Conservation (phyloP, 164 flowering plant species). For the Nelumbo lutea region DNA sequence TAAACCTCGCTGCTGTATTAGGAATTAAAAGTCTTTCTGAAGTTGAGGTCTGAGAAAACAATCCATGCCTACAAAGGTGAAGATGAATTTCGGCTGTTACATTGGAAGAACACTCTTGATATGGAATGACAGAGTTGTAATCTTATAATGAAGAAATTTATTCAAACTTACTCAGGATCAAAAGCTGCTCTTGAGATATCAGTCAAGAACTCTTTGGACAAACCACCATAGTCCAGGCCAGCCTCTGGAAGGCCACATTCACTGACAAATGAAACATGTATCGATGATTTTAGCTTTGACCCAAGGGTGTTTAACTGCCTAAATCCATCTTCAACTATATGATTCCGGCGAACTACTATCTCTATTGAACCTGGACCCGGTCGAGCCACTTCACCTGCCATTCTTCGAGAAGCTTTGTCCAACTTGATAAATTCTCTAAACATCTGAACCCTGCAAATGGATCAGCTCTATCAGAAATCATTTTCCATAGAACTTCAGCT, state of each 20-base stretch:
- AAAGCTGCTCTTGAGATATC: constrained; percentile 87
- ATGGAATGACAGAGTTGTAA: constrained; percentile 1
- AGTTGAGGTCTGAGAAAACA: constrained; percentile 81
- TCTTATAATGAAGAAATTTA: not conserved
- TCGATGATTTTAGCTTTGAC: constrained; percentile 68
- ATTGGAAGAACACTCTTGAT: not conserved
- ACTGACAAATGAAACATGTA: constrained; percentile 95
- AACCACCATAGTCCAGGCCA: constrained; percentile 97
- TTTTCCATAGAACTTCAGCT: not conserved
- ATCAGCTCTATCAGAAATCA: constrained; percentile 3
- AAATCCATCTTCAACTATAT: constrained; percentile 96
- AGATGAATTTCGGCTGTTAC: not conserved
- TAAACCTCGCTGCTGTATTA: constrained; percentile 67
- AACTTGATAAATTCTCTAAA: constrained; percentile 91
- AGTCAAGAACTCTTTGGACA: constrained; percentile 92
- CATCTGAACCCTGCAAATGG: constrained; percentile 76
- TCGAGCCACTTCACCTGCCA: constrained; percentile 84
- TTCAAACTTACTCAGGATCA: constrained; percentile 71
- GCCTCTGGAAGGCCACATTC: constrained; percentile 98
- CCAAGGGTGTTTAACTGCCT: constrained; percentile 79
- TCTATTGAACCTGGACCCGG: constrained; percentile 73
- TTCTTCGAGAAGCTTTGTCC: constrained; percentile 77
- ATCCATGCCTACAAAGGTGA: constrained; percentile 58
- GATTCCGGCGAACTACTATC: constrained; percentile 85
- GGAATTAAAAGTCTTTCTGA: constrained; percentile 87